phyloP scores from a whole-genome alignment of 2,329 filamentous ascomycete genomes.

The Gnomoniopsis sp. region DNA sequence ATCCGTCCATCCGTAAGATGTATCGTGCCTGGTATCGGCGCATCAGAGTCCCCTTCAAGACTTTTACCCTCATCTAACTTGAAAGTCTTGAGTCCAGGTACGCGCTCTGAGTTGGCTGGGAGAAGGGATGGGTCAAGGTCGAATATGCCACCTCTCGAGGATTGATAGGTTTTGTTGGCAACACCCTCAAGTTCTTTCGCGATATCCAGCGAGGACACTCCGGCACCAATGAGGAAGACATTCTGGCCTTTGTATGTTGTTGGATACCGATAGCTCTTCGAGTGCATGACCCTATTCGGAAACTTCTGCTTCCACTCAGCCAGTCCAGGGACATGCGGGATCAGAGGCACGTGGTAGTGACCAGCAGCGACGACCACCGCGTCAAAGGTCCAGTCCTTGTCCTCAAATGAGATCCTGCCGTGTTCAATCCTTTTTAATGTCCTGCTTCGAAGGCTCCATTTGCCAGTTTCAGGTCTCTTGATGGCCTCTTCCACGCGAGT shows the following conservation, averaged over 20 bases:
- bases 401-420: slow-evolving; percentile 24
- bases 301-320: slow-evolving; percentile 52
- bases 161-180: slow-evolving; percentile 41
- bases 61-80: slow-evolving; percentile 30
- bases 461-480: slow-evolving; percentile 18
- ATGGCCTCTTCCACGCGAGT: slow-evolving; percentile 51
- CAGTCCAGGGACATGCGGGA: slow-evolving; percentile 60
- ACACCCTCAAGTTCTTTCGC: slow-evolving; percentile 34
- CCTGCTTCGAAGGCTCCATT: slow-evolving; percentile 51
- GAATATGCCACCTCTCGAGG: slow-evolving; percentile 57
- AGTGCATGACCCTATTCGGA: slow-evolving; percentile 57
- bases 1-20: slow-evolving; percentile 49
- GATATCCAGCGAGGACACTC: slow-evolving; percentile 41
- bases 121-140: slow-evolving; percentile 54
- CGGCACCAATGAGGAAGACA: slow-evolving; percentile 51
- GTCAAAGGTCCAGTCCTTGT: slow-evolving; percentile 48
- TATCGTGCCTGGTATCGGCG: slow-evolving; percentile 46
- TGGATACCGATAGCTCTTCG: slow-evolving; percentile 68
- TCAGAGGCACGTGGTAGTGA: slow-evolving; percentile 61
- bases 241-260: slow-evolving; percentile 50
- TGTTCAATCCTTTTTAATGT: slow-evolving; percentile 31
- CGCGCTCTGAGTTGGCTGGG: slow-evolving; percentile 47
- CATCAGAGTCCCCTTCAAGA: slow-evolving; percentile 9
- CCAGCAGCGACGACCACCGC: slow-evolving; percentile 64
- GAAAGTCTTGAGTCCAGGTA: slow-evolving; percentile 50